phyloP scores from a whole-genome alignment of 192 early-diverging fungal genomes.

The Coemansia guatemalensis region DNA sequence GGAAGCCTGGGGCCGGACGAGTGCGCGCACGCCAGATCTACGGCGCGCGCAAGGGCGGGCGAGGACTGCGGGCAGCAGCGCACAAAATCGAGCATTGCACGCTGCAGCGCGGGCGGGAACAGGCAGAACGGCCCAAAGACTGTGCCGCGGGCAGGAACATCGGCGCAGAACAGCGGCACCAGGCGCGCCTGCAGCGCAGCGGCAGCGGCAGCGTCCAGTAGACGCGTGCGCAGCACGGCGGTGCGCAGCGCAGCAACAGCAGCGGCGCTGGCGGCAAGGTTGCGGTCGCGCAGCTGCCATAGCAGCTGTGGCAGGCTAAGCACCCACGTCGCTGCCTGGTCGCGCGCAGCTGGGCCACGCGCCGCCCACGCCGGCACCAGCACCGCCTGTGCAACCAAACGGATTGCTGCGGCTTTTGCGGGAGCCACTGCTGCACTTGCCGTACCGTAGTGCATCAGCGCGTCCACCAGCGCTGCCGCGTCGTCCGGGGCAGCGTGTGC shows the following conservation, averaged over 20 bases:
- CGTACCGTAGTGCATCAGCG: constrained; percentile 26
- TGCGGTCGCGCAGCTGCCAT: constrained; percentile 53
- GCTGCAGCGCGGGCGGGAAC: constrained; percentile 34
- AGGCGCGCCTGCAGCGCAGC: constrained; percentile 38
- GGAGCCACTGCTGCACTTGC: constrained; percentile 26
- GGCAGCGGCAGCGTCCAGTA: constrained; percentile 20
- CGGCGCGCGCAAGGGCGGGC: constrained; percentile 22
- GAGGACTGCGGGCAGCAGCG: constrained; percentile 26
- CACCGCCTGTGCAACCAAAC: constrained; percentile 36
- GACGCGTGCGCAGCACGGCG: constrained; percentile 39
- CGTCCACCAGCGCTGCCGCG: constrained; percentile 24
- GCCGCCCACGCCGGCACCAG: constrained; percentile 8
- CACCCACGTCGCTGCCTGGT: constrained; percentile 27
- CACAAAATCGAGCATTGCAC: constrained; percentile 35
- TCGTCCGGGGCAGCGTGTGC: constrained; percentile 19
- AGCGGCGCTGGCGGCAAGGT: constrained; percentile 32
- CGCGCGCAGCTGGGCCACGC: constrained; percentile 12
- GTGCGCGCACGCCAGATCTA: background rate
- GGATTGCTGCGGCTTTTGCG: constrained; percentile 42
- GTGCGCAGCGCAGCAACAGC: constrained; percentile 34
- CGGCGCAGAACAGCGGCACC: constrained; percentile 47
- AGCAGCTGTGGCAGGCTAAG: constrained; percentile 45
- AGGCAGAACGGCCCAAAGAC: constrained; percentile 46
- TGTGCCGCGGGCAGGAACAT: constrained; percentile 40
- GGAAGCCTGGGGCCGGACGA: no score